Evolutionary conservation across 2,329 filamentous ascomycete genomes (phyloP).

Genomic region (Diaporthe citri): DNA sequence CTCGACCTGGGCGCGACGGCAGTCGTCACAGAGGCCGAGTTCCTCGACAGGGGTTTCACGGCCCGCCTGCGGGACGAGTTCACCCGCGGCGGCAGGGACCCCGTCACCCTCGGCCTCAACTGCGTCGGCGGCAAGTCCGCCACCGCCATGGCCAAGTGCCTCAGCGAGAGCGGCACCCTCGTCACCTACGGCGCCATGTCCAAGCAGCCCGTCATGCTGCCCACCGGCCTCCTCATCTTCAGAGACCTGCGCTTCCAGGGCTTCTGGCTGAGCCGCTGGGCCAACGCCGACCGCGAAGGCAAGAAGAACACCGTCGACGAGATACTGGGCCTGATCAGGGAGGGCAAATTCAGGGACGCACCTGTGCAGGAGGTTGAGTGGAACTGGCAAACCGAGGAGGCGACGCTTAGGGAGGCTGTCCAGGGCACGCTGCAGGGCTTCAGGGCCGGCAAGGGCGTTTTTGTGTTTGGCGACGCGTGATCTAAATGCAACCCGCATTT

Average conservation of each 20-base stretch:
- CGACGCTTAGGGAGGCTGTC: conserved; percentile 78
- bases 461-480: conserved; percentile 78
- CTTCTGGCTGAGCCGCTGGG: conserved; percentile 96
- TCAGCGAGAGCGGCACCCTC: conserved; percentile 77
- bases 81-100: conserved; percentile 78
- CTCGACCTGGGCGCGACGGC: conserved; percentile 66
- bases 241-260: conserved; percentile 90
- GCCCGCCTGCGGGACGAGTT: conserved; percentile 69
- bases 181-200: conserved; percentile 98
- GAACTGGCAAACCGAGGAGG: conserved; percentile 83
- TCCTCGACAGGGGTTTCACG: conserved; percentile 70
- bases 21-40: conserved; percentile 69
- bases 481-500: too few species aligned
- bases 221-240: conserved; percentile 91
- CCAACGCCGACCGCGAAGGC: conserved; percentile 77
- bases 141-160: conserved; percentile 79
- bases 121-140: conserved; percentile 93
- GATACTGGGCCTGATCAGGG: conserved; percentile 80
- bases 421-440: conserved; percentile 88
- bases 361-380: conserved; percentile 87
- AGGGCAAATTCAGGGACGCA: conserved; percentile 84
- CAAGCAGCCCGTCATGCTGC: conserved; percentile 84
- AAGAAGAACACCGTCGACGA: conserved; percentile 88
- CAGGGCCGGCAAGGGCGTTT: conserved; percentile 88
- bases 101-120: conserved; percentile 85